Conservation (phyloP, 2,329 filamentous ascomycete species). For the Aulographum hederae region DNA sequence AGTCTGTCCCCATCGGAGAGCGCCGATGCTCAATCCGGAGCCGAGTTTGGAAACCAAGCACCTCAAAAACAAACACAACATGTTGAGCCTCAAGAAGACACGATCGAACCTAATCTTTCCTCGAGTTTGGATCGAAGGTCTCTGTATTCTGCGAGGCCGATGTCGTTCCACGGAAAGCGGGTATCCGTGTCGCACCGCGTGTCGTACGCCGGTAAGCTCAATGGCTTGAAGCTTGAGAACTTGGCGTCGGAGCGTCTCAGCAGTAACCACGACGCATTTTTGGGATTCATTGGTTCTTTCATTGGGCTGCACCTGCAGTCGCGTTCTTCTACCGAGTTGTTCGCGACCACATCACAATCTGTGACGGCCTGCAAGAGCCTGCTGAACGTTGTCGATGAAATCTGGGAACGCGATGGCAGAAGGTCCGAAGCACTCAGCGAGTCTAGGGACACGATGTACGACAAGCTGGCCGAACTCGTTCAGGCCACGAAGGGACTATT, state of each 20-base stretch:
- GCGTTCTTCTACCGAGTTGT: slow-evolving; percentile 70
- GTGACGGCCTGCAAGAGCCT: slow-evolving; percentile 66
- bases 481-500: slow-evolving; percentile 67
- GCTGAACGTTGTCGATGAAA: slow-evolving; percentile 60
- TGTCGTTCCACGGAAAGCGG: slow-evolving; percentile 21
- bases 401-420: slow-evolving; percentile 59
- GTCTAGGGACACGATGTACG: slow-evolving; percentile 59
- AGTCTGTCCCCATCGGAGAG: background rate
- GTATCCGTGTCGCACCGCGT: slow-evolving; percentile 50
- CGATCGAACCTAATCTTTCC: slow-evolving; percentile 1
- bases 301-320: slow-evolving; percentile 87
- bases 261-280: slow-evolving; percentile 66
- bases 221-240: slow-evolving; percentile 39
- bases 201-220: slow-evolving; percentile 53
- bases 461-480: slow-evolving; percentile 63
- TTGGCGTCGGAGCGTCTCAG: slow-evolving; percentile 72
- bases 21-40: background rate
- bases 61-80: too few relatives aligned
- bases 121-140: slow-evolving; percentile 11
- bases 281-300: slow-evolving; percentile 83
- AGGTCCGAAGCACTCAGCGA: slow-evolving; percentile 47
- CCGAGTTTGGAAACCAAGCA: background rate
- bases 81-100: background rate
- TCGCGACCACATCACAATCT: slow-evolving; percentile 66
- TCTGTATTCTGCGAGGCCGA: slow-evolving; percentile 15